Evolutionary conservation across 257 asterid genomes (phyloP).

Genomic region (Schizonepeta tenuifolia): DNA sequence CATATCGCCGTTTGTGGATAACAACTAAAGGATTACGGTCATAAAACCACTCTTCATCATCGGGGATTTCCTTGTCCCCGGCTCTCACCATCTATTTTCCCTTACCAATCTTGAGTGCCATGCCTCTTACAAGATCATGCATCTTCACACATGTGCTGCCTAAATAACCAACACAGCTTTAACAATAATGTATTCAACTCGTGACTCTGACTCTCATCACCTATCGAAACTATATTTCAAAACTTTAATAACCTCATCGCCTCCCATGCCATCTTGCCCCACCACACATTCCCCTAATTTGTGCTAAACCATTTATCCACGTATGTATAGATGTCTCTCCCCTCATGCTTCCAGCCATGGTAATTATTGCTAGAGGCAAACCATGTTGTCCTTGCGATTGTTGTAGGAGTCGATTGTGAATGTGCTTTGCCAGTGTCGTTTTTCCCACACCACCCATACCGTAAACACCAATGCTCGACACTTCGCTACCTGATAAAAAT

Average conservation of each 20-base stretch:
- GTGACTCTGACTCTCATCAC: neutral
- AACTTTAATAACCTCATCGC: no score
- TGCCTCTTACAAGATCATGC: neutral
- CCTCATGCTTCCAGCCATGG: slow-evolving; percentile 7
- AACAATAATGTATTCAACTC: neutral
- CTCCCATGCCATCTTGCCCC: no score
- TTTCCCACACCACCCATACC: slow-evolving; percentile 28
- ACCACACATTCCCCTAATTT: neutral
- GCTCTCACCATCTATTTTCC: neutral
- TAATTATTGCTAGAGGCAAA: slow-evolving; percentile 9
- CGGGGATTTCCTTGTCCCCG: neutral
- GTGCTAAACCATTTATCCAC: neutral
- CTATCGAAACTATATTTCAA: neutral
- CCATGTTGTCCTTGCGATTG: neutral
- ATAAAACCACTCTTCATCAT: slow-evolving; percentile 15
- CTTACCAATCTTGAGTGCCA: neutral
- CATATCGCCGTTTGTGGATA: neutral
- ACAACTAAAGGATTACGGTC: neutral
- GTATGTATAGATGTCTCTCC: slow-evolving; percentile 6
- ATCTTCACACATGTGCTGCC: neutral
- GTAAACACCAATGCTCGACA: neutral
- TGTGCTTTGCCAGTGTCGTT: slow-evolving; percentile 12
- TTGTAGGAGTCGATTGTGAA: slow-evolving; percentile 8
- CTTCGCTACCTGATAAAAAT: no score
- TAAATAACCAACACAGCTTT: neutral